Base-by-base conservation (phyloP, 164 flowering plant species). In the Saururus chinensis region DNA sequence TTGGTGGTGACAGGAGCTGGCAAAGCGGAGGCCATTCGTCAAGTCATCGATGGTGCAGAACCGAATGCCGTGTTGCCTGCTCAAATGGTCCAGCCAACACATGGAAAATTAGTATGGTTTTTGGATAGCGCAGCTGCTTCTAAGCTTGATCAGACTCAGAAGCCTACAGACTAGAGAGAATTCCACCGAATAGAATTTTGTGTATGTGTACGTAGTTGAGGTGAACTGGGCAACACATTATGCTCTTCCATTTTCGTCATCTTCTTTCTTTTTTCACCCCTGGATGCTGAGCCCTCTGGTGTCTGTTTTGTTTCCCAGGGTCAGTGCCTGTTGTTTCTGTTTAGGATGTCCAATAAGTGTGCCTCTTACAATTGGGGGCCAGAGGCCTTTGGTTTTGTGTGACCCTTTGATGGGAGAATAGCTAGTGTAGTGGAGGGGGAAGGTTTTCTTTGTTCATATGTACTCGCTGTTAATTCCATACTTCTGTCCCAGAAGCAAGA, bases 51-150 rank as follows among this genome's bases (percentile, higher is more conserved):
- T 23, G 78, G 74, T 41, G 58, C 66, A 19, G 82, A 62, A 60
- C 59, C 82, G 7, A 75, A 72, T 24, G 60, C 68, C 69, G 62
- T 64, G 17, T 19, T 82, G 71, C 95, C 92, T n/a, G 87, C 82
- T 0, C 66, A 71, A 67, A 61, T 84, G 83, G 85, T 84, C 40
- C 72, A 74, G 59, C 95, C 89, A 13, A 65, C 60, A 1, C 70
- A 66, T 21, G 89, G 91, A 56, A 82, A 81, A 64, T 63, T 88
- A 68, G 84, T 82, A 16, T 88, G 95, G 95, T 88, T 88, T 77
- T 66, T 84, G 71, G 95, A 88, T 71, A 76, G 68, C 56, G 56
- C 67, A 10, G 86, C 95, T 58, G 88, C 89, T 19, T 83, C 83
- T 20, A 76, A 76, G 71, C 83, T 87, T 49, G 74, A 73, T 30